phyloP scores from a whole-genome alignment of 306 rosid genomes.

The Pueraria montana region DNA sequence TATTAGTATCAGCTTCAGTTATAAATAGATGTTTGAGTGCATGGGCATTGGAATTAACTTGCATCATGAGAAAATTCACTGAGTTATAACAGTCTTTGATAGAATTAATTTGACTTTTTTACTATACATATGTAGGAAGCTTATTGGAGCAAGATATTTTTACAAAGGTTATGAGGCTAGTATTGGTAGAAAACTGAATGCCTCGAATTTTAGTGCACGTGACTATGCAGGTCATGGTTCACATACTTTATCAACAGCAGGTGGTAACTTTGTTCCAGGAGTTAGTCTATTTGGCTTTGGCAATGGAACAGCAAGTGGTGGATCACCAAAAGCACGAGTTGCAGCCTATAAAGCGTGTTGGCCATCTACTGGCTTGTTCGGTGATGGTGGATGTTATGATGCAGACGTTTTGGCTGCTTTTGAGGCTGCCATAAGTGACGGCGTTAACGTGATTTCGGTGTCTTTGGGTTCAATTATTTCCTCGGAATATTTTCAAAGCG shows the following conservation, averaged over 20 bases:
- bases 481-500: slow-evolving; percentile 14
- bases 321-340: slow-evolving; percentile 81
- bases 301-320: slow-evolving; percentile 83
- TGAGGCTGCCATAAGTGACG: slow-evolving; percentile 79
- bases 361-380: slow-evolving; percentile 32
- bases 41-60: neutral
- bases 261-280: slow-evolving; percentile 64
- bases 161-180: slow-evolving; percentile 54
- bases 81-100: neutral
- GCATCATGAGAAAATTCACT: neutral
- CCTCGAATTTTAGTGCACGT: slow-evolving; percentile 45
- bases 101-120: neutral
- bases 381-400: slow-evolving; percentile 57
- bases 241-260: slow-evolving; percentile 90
- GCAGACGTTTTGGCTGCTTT: slow-evolving; percentile 83
- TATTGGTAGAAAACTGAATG: neutral
- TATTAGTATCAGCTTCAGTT: too few relatives aligned
- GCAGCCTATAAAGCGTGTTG: slow-evolving; percentile 90
- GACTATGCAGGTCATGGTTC: slow-evolving; percentile 83
- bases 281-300: slow-evolving; percentile 66
- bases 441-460: slow-evolving; percentile 70
- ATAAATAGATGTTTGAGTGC: neutral
- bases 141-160: slow-evolving; percentile 88
- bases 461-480: slow-evolving; percentile 53
- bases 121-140: slow-evolving; percentile 57